These are phyloP conservation scores for Candida labiduridarum DNA, from an alignment of 1,139 yeast species.

Conservation along the genomic window DNA sequence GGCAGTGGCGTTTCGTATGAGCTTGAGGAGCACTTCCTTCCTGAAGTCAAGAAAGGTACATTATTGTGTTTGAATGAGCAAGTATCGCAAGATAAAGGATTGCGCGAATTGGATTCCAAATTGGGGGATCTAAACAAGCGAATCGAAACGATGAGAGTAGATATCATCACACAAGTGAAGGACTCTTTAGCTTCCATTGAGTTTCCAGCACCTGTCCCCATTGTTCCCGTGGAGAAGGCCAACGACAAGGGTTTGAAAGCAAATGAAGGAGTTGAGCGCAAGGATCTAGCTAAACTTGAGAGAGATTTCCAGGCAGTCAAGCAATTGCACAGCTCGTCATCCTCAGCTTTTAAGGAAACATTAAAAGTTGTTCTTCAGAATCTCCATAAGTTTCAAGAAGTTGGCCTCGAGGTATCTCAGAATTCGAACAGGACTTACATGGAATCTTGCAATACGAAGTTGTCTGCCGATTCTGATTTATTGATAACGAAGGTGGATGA, in stretches of 20 bases:
- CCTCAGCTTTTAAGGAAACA: slow-evolving; percentile 42
- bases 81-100: slow-evolving; percentile 22
- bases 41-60: slow-evolving; percentile 62
- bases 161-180: slow-evolving; percentile 25
- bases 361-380: slow-evolving; percentile 49
- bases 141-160: slow-evolving; percentile 30
- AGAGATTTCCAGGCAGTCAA: slow-evolving; percentile 65
- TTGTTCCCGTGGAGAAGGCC: not conserved
- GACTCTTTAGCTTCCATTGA: slow-evolving; percentile 27
- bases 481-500: slow-evolving; percentile 85
- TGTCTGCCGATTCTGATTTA: slow-evolving; percentile 76
- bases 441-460: slow-evolving; percentile 72
- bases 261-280: slow-evolving; percentile 2
- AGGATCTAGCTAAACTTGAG: slow-evolving; percentile 31
- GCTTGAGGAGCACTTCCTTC: slow-evolving; percentile 67
- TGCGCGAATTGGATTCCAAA: slow-evolving; percentile 22
- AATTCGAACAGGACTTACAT: slow-evolving; percentile 67
- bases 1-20: slow-evolving; percentile 68
- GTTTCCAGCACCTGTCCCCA: slow-evolving; percentile 15
- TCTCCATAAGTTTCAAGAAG: slow-evolving; percentile 51
- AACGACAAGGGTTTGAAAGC: slow-evolving; percentile 1
- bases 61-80: slow-evolving; percentile 57
- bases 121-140: slow-evolving; percentile 33
- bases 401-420: slow-evolving; percentile 42
- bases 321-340: slow-evolving; percentile 56